These are phyloP conservation scores for Cicer bijugum DNA, from an alignment of 306 rosid species.

Conservation along the genomic window DNA sequence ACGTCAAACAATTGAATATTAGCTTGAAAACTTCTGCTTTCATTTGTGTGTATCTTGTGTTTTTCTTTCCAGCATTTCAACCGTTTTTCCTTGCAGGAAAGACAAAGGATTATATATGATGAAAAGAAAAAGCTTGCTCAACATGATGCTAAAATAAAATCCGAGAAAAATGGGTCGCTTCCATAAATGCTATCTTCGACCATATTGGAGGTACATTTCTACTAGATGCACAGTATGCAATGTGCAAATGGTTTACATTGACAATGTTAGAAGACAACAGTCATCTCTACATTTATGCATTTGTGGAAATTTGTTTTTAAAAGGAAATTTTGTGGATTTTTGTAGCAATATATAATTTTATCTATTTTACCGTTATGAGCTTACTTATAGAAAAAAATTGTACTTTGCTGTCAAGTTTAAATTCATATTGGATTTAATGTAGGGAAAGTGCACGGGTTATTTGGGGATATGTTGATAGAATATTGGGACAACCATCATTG, in stretches of 20 bases:
- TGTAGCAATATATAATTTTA: slow-evolving; percentile 13
- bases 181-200: slow-evolving; percentile 93
- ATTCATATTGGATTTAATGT: slow-evolving; percentile 36
- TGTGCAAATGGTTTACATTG: background rate
- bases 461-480: slow-evolving; percentile 98
- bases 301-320: background rate
- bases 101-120: slow-evolving; percentile 86
- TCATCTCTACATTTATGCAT: background rate
- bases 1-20: background rate
- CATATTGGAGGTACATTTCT: slow-evolving; percentile 87
- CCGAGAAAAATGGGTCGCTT: slow-evolving; percentile 95
- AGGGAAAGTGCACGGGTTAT: slow-evolving; percentile 99
- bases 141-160: slow-evolving; percentile 91
- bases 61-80: background rate
- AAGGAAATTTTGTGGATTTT: background rate
- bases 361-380: slow-evolving; percentile 23
- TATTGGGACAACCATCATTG: slow-evolving; percentile 95
- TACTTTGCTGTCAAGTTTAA: background rate
- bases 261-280: slow-evolving; percentile 15
- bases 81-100: slow-evolving; percentile 66
- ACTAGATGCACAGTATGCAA: slow-evolving; percentile 17
- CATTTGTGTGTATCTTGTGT: slow-evolving; percentile 15
- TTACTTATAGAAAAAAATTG: slow-evolving; percentile 4
- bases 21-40: slow-evolving; percentile 14
- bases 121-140: slow-evolving; percentile 93